These are phyloP conservation scores for Xylaria nigripes DNA, from an alignment of 495 filamentous ascomycete species.

Conservation along the genomic window DNA sequence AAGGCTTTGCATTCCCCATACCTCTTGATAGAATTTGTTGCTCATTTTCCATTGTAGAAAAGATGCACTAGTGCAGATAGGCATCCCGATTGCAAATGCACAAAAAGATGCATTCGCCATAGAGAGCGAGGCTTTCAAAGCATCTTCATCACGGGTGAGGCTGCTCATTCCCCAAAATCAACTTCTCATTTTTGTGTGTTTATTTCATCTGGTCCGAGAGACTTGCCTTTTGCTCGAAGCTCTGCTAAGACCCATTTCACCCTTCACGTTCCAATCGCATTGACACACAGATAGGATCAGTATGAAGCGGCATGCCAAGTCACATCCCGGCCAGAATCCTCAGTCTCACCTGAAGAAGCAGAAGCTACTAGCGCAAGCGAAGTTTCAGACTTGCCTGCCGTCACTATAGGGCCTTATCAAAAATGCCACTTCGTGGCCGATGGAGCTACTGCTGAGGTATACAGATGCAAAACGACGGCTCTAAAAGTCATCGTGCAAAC, in stretches of 20 bases:
- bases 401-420: constrained; percentile 60
- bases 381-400: constrained; percentile 28
- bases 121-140: constrained; percentile 39
- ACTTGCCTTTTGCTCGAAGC: neutral
- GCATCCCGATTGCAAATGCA: constrained; percentile 5
- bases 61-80: constrained; percentile 12
- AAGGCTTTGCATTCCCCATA: constrained; percentile 12
- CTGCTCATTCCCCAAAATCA: neutral
- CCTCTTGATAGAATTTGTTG: neutral
- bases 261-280: neutral
- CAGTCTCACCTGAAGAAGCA: constrained; percentile 4
- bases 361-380: neutral
- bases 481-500: constrained; percentile 81
- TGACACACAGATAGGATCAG: constrained; percentile 30
- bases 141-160: constrained; percentile 31
- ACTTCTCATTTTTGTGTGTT: neutral
- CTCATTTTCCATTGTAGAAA: constrained; percentile 13
- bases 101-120: constrained; percentile 28
- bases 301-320: constrained; percentile 36
- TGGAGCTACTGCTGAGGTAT: constrained; percentile 79
- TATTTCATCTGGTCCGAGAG: neutral
- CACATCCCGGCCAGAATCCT: constrained; percentile 8
- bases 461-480: constrained; percentile 53
- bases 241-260: too few relatives aligned
- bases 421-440: constrained; percentile 61